Evolutionary conservation across 108 stramenopile species (phyloP).

Genomic region (Cyclotella sp.): DNA sequence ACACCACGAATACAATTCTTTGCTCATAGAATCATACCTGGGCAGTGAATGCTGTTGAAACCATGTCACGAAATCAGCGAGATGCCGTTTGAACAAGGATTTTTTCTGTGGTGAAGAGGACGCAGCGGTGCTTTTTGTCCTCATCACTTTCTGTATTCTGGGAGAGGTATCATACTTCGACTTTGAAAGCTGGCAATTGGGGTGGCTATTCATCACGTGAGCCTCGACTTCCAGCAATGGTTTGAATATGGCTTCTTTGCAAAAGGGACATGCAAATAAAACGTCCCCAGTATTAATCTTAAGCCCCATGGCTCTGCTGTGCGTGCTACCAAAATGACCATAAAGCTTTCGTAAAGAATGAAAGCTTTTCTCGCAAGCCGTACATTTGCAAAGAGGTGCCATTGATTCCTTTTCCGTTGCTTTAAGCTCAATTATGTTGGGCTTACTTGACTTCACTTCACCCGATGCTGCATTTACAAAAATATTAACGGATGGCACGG

Average conservation of each 20-base stretch:
- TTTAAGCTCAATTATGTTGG: too few relatives aligned
- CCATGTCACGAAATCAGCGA: conserved; percentile 32
- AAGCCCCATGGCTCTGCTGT: conserved; percentile 1
- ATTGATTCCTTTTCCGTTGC: not conserved
- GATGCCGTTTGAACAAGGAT: conserved; percentile 13
- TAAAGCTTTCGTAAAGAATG: conserved; percentile 5
- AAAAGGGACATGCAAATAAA: conserved; percentile 13
- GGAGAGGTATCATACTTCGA: conserved; percentile 1
- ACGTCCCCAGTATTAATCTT: conserved; percentile 2
- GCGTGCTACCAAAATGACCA: conserved; percentile 19
- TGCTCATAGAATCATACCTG: conserved; percentile 14
- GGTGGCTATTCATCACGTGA: conserved; percentile 5
- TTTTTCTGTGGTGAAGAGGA: conserved; percentile 10
- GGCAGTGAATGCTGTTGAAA: conserved; percentile 15
- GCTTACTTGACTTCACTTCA: too few relatives aligned
- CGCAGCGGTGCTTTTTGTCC: not conserved
- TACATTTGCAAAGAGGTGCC: conserved; percentile 15
- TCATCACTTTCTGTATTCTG: not conserved
- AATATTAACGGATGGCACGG: not conserved
- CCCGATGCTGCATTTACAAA: too few relatives aligned
- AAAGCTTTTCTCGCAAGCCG: conserved; percentile 12
- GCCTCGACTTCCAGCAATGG: not conserved
- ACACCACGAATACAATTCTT: conserved; percentile 44
- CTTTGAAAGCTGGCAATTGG: conserved; percentile 6
- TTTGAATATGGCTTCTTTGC: not conserved